Percentiles rank a stretch among this genome's conserved stretches.
Conservation (phyloP, 192 early-diverging fungal species). For the Coemansia sp. region DNA sequence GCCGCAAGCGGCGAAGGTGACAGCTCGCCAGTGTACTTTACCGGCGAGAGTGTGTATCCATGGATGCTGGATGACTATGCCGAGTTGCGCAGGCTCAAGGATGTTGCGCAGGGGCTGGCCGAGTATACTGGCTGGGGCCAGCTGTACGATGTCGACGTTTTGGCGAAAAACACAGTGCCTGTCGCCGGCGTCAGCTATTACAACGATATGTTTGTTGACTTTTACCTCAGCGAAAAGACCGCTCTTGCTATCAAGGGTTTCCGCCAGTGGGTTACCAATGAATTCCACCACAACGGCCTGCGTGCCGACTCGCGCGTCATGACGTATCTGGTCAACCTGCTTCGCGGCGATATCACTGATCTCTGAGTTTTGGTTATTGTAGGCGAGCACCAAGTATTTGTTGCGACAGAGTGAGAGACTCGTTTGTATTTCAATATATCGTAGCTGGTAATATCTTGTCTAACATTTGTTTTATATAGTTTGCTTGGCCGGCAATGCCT, state of each 20-base stretch:
- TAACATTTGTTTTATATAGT: background rate
- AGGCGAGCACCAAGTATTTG: background rate
- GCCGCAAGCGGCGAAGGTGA: constrained; percentile 12
- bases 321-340: constrained; percentile 61
- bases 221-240: constrained; percentile 62
- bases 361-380: constrained; percentile 11
- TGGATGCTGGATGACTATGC: constrained; percentile 77
- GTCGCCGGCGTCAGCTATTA: constrained; percentile 69
- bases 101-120: constrained; percentile 62
- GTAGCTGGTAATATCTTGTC: background rate
- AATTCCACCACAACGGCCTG: constrained; percentile 66
- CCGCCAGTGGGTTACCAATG: constrained; percentile 69
- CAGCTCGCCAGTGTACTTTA: constrained; percentile 59
- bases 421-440: background rate
- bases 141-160: constrained; percentile 59
- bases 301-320: constrained; percentile 59
- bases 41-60: constrained; percentile 70
- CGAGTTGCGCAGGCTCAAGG: constrained; percentile 61
- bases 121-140: constrained; percentile 59
- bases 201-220: constrained; percentile 75
- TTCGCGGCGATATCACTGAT: constrained; percentile 58
- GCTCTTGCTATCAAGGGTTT: constrained; percentile 59
- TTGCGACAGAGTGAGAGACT: background rate
- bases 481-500: background rate
- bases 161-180: constrained; percentile 57